Conservation (phyloP, 441 rosid species). For the Francoa sonchifolia region DNA sequence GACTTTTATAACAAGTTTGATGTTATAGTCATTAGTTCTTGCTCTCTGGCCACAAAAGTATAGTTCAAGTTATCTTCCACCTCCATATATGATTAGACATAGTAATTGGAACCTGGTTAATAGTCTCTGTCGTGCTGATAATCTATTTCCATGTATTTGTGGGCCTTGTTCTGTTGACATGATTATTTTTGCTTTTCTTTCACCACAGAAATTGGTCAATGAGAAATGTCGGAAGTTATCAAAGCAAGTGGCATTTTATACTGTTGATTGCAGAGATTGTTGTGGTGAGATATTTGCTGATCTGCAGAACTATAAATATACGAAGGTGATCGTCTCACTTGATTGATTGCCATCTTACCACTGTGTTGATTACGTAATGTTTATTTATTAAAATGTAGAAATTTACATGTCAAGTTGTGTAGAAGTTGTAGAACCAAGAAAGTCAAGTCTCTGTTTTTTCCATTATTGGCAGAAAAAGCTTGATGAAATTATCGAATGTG, state of each 20-base stretch:
- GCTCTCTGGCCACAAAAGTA: conserved; percentile 49
- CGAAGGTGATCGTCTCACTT: conserved; percentile 31
- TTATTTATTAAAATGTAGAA: too few relatives aligned
- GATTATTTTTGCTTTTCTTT: conserved; percentile 5
- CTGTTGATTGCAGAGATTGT: conserved; percentile 63
- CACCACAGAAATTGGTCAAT: conserved; percentile 47
- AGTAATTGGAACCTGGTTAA: too few relatives aligned
- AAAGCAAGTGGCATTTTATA: conserved; percentile 74
- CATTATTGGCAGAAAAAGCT: conserved; percentile 43
- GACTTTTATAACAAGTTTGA: conserved; percentile 63
- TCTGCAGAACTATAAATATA: conserved; percentile 44
- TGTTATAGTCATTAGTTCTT: conserved; percentile 51
- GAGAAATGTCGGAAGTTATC: conserved; percentile 56
- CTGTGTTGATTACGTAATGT: background rate
- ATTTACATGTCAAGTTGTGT: too few relatives aligned
- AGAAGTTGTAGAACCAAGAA: background rate
- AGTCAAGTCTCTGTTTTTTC: conserved; percentile 4
- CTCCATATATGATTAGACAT: conserved; percentile 1
- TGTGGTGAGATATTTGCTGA: conserved; percentile 82
- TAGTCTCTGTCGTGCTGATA: background rate
- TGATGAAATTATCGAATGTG: conserved; percentile 24
- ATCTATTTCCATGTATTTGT: background rate
- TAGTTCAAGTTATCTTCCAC: conserved; percentile 1
- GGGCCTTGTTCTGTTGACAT: background rate
- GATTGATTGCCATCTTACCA: background rate